These are phyloP conservation scores for Epichloe bromicola DNA, from an alignment of 2,329 filamentous ascomycete species.

Conservation along the genomic window DNA sequence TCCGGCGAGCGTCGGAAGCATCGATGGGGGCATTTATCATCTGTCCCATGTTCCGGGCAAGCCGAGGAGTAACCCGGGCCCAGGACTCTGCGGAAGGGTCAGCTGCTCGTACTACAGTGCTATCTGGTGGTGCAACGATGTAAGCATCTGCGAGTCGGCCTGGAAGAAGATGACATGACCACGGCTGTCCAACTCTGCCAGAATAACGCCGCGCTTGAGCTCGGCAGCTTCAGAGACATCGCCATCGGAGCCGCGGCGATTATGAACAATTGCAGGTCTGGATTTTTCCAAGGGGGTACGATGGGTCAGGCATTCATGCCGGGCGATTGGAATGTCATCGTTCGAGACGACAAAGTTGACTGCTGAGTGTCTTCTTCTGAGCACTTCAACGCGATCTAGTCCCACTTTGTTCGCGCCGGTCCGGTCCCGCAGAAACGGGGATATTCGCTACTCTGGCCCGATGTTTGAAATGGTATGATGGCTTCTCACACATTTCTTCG, in stretches of 20 bases:
- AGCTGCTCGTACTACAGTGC: background rate
- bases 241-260: background rate
- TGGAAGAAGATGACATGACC: background rate
- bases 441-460: too few relatives aligned
- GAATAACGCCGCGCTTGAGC: background rate
- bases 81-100: background rate
- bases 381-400: too few relatives aligned
- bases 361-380: too few relatives aligned
- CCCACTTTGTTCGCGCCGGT: too few relatives aligned
- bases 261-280: background rate
- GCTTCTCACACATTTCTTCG: too few relatives aligned
- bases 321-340: slow-evolving; percentile 1
- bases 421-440: too few relatives aligned
- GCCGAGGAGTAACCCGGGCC: background rate
- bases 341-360: background rate
- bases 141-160: background rate
- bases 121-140: slow-evolving; percentile 5
- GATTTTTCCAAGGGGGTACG: background rate
- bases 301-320: background rate
- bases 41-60: background rate
- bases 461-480: too few relatives aligned
- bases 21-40: background rate
- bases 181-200: background rate
- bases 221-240: background rate
- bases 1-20: too few relatives aligned